Base-by-base conservation (phyloP, 1,139 yeast genomes). In the Yamadazyma trypodendri region DNA sequence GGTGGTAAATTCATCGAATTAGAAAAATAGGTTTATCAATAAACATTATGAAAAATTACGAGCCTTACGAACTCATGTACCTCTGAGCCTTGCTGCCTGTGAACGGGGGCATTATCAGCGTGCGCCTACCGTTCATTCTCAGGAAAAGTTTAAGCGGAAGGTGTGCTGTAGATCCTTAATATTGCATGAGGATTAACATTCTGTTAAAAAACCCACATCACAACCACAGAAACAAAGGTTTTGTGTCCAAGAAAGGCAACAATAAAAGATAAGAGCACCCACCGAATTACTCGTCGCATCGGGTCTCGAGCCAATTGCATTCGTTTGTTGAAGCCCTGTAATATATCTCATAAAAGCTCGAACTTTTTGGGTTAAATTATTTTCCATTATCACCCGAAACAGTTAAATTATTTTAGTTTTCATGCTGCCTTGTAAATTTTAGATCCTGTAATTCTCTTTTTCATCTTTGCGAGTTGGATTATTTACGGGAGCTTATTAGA, bases 1-100 rank as follows among this genome's bases (percentile, higher is more conserved):
- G 77, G 77, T 54, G 77, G 75, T 49, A 70, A 70, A 64, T 69
- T 67, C 62, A 67, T 71, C 48, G 75, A 71, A 50, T 68, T 71
- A 57, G 72, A 65, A 65, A 68, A 44, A 35, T 42, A 43, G 34
- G 30, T 38, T 34, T 27, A 16, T 20, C 12, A 27, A 27, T 27
- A 16, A 14, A 18, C 23, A 18, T 29, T n/a, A n/a, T n/a, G n/a
- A n/a, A n/a, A n/a, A n/a, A n/a, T n/a, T n/a, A n/a, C n/a, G n/a
- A n/a, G n/a, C n/a, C n/a, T n/a, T n/a, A n/a, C n/a, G n/a, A n/a
- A n/a, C n/a, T n/a, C n/a, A n/a, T n/a, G n/a, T n/a, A n/a, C n/a
- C n/a, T n/a, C n/a, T n/a, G n/a, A n/a, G n/a, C n/a, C n/a, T n/a
- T 18, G 21, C 21, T 18, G 21, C 21, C 21, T 6, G 21, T 18